These are phyloP conservation scores for Solidago caesia DNA, from an alignment of 129 eudicot genomes.

Conservation along the genomic window DNA sequence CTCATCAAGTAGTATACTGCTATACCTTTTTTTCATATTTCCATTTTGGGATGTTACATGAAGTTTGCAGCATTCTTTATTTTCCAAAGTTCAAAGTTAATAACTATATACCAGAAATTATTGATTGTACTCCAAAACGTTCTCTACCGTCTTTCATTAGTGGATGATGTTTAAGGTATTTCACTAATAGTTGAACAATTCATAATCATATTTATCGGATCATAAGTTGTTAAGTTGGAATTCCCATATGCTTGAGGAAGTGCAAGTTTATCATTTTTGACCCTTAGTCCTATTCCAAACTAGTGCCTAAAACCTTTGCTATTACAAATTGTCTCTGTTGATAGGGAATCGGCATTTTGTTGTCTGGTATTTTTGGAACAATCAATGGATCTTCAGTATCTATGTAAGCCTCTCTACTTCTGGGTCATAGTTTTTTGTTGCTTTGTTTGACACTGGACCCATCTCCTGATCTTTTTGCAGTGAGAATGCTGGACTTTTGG, in stretches of 20 bases:
- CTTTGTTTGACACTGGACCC: conserved; percentile 2
- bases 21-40: background rate
- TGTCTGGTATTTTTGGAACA: conserved; percentile 63
- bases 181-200: background rate
- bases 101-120: background rate
- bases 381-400: conserved; percentile 66
- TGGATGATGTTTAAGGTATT: background rate
- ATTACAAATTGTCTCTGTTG: conserved; percentile 3
- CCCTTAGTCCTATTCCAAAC: background rate
- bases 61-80: background rate
- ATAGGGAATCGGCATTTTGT: conserved; percentile 65
- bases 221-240: background rate
- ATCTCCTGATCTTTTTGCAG: conserved; percentile 32
- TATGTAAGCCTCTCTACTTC: conserved; percentile 41
- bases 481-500: conserved; percentile 77
- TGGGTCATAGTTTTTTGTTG: background rate
- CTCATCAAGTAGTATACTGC: background rate
- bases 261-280: background rate
- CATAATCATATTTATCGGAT: background rate
- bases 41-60: background rate
- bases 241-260: background rate
- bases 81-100: background rate
- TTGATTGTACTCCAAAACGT: background rate
- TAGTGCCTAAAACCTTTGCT: background rate
- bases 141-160: no score